Conservation (phyloP, 1,139 yeast genomes). For the Geotrichum siamense region DNA sequence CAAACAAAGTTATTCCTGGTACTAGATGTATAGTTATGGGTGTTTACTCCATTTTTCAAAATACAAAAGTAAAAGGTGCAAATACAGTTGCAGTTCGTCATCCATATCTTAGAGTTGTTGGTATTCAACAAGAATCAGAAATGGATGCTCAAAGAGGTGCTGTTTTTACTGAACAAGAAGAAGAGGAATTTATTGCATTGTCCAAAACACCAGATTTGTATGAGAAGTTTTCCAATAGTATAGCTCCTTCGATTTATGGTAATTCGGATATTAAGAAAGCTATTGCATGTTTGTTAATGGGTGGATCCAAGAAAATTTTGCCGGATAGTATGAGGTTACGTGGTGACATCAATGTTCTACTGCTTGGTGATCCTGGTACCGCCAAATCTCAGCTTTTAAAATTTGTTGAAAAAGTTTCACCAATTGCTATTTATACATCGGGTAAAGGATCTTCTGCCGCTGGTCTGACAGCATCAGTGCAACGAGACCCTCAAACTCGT, state of each 20-base stretch:
- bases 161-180: slow-evolving; percentile 86
- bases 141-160: slow-evolving; percentile 49
- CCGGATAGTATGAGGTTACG: slow-evolving; percentile 96
- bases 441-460: slow-evolving; percentile 99
- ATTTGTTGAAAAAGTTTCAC: slow-evolving; percentile 90
- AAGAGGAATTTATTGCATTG: slow-evolving; percentile 75
- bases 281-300: slow-evolving; percentile 83
- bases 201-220: slow-evolving; percentile 80
- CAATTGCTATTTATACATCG: slow-evolving; percentile 91
- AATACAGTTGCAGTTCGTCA: slow-evolving; percentile 82
- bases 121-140: slow-evolving; percentile 77
- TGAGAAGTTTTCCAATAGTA: slow-evolving; percentile 76
- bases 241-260: slow-evolving; percentile 96
- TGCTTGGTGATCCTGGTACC: slow-evolving; percentile 98
- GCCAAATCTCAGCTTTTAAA: slow-evolving; percentile 94
- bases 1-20: slow-evolving; percentile 91
- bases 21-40: slow-evolving; percentile 89
- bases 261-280: slow-evolving; percentile 89
- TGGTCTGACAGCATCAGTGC: slow-evolving; percentile 97
- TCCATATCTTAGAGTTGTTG: slow-evolving; percentile 83
- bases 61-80: slow-evolving; percentile 47
- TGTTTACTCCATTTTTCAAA: slow-evolving; percentile 82
- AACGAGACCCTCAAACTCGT: slow-evolving; percentile 77
- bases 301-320: slow-evolving; percentile 85
- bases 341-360: slow-evolving; percentile 90